Evolutionary conservation across 495 filamentous ascomycete genomes (phyloP), one percentile per base, ranked within the genome.

Genomic region (Penicillium bovifimosum): DNA sequence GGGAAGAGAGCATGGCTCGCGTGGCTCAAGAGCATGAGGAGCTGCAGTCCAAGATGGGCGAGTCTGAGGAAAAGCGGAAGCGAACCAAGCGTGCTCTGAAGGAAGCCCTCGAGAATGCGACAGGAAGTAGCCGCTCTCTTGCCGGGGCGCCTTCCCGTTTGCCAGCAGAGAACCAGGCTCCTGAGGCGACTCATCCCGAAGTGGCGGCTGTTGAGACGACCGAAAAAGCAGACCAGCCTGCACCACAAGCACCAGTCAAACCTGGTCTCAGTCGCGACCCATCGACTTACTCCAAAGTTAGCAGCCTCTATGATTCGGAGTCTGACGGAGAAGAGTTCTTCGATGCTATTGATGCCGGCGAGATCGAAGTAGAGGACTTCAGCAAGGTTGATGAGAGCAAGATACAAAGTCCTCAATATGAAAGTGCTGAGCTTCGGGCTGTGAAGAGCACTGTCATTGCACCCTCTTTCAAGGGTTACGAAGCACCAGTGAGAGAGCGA

Each of bases 1-100:
- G 95, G 93, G 93, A 98, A 73, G 95, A 97, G 55, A 97, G 90
- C 70, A 97, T 98, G 93, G 88, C 91, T 5, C 82, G 86, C 44
- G 84, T 98, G 18, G 93, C 91, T 27, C 82, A 85, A 50, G 93
- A 98, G 64, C 93, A 98, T 55, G 95, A 97, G 69, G 82, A 87
- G 26, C 77, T 98, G 0, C 87, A 97, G 62, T 86, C 79, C 17
- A 84, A 84, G 54, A 88, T 96, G 59, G 89, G 88, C 41, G 91
- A 95, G 63, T 87, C 91, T 3, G 91, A 97, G 62, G 81, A 85
- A 56, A 96, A 95, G 76, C 79, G 91, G 24, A 91, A 86, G 63
- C 81, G 85, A 44, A 93, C 93, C 1, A 96, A 96, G 73, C 81
- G 86, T 44, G 93, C 90, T 10, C 79, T 98, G 29, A 87, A 87